These are phyloP conservation scores for Serendipita sp. DNA, from an alignment of 768 basidiomycete genomes.

Conservation along the genomic window DNA sequence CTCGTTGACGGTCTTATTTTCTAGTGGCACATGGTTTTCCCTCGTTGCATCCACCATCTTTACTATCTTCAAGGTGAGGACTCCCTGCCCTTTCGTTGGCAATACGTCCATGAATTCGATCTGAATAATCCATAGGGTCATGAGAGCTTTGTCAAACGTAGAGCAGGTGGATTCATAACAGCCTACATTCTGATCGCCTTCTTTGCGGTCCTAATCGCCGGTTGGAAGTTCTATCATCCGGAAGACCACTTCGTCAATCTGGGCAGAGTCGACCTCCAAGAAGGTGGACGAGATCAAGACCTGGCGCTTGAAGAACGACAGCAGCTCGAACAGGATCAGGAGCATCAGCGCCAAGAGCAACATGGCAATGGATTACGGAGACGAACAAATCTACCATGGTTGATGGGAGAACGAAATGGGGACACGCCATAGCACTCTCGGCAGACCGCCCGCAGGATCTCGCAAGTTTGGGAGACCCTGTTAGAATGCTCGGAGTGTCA, in stretches of 20 bases:
- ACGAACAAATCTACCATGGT: too few species aligned
- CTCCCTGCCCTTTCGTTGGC: neutral
- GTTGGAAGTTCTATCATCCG: neutral
- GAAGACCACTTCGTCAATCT: neutral
- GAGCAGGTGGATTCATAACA: neutral
- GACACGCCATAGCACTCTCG: too few species aligned
- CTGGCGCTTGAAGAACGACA: neutral
- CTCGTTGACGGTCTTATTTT: neutral
- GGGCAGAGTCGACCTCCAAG: neutral
- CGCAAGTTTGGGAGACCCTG: too few species aligned
- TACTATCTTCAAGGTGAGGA: constrained; percentile 2
- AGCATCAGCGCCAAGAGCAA: too few species aligned
- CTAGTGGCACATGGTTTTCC: neutral
- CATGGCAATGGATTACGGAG: too few species aligned
- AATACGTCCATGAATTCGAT: too few species aligned
- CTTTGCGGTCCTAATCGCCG: neutral
- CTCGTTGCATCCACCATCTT: neutral
- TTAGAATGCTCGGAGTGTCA: too few species aligned
- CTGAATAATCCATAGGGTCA: neutral
- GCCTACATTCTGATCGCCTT: neutral
- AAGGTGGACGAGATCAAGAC: neutral
- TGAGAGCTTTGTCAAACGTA: neutral
- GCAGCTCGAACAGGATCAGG: too few species aligned
- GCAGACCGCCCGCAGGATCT: too few species aligned
- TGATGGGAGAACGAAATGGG: too few species aligned